phyloP scores from a whole-genome alignment of 306 rosid genomes.

The Acacia acuminata region DNA sequence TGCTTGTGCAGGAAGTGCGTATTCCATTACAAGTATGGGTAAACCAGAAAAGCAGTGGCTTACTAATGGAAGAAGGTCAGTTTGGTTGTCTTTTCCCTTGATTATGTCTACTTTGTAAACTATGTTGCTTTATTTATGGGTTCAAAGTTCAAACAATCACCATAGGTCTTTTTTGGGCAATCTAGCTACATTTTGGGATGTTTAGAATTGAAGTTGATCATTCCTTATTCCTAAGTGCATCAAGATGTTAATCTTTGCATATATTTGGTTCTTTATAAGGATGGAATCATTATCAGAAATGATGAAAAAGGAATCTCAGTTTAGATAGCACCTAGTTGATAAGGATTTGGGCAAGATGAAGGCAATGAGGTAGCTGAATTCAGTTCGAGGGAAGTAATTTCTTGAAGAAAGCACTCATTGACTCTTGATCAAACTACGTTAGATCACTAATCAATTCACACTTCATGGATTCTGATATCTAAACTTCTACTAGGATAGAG shows the following conservation, averaged over 20 bases:
- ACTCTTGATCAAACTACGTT: background rate
- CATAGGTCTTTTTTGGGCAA: background rate
- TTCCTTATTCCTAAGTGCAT: background rate
- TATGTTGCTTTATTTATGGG: background rate
- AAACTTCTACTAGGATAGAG: background rate
- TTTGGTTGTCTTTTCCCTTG: slow-evolving; percentile 31
- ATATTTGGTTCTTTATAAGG: background rate
- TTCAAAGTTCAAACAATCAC: background rate
- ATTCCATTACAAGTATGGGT: slow-evolving; percentile 91
- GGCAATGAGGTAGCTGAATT: background rate
- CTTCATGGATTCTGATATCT: background rate
- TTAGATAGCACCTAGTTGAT: background rate
- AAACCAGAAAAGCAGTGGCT: slow-evolving; percentile 75
- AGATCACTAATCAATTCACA: background rate
- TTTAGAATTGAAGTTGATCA: background rate
- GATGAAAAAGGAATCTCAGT: background rate
- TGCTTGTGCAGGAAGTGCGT: slow-evolving; percentile 77
- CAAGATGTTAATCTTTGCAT: background rate
- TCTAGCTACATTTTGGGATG: background rate
- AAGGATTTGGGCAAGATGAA: background rate
- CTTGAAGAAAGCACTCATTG: background rate
- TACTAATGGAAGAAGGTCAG: slow-evolving; percentile 69
- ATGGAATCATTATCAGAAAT: background rate
- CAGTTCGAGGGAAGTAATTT: background rate
- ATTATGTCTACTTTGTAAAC: background rate